Evolutionary conservation across 345 rosid species (phyloP), one percentile per base, ranked within the genome.

Genomic region (Citrus cavaleriei): DNA sequence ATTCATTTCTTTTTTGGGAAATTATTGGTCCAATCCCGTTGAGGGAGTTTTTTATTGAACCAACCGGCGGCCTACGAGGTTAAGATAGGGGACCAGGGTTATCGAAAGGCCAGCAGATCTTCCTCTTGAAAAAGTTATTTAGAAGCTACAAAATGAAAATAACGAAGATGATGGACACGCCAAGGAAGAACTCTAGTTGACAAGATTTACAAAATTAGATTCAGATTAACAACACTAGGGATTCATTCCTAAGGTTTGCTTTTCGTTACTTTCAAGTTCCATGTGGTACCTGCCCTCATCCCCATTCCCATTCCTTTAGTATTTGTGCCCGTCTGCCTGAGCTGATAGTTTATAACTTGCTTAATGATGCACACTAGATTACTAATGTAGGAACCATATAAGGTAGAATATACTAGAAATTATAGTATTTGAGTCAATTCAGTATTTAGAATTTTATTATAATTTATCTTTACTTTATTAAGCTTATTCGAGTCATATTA

Each of bases 41-140:
- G 34, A 32, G 34, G 34, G 34, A 32, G 4, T 32, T 9, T 57
- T 57, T 75, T 96, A 35, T 70, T 94, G 85, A 87, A 77, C 27
- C 95, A 94, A 70, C 88, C 80, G 25, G 99, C 94, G 35, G 94
- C 95, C n/a, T 94, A 94, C 64, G 97, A 96, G 86, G 77, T 96
- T 30, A 93, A 91, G 90, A 87, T 93, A 5, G 97, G 93, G 51
- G 97, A 96, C 49, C 87, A 87, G 79, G 84, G 76, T 74, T 96
- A 86, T 72, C 82, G 97, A 34, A 51, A 86, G 97, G 82, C 83
- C 93, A 2, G 99, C 95, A 66, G 97, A 94, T 85, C 97, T 91
- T 71, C 94, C 99, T 1, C 74, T 91, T 12, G 97, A 93, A 25
- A 83, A 83, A 78, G 87, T 93, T 3, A 7, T 88, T 12, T 86